Evolutionary conservation across 106 monocot species (phyloP).

Genomic region (Gastrodia elata): DNA sequence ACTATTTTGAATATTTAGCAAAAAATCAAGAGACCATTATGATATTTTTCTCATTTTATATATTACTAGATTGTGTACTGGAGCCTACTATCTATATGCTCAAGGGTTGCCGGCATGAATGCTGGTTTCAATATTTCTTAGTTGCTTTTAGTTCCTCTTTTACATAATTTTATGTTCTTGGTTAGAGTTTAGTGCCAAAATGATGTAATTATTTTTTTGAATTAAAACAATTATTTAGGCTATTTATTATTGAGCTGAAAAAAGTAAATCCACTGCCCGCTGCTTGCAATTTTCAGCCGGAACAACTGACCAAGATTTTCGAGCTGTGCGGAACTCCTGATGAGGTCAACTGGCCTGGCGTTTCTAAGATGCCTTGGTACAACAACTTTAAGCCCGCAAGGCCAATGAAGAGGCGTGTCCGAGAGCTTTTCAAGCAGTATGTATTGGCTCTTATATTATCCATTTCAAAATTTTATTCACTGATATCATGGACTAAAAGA

Average conservation of each 20-base stretch:
- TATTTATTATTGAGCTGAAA: neutral
- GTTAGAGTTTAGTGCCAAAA: too few species aligned
- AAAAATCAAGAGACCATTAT: too few species aligned
- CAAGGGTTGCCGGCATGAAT: too few species aligned
- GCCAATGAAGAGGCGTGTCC: conserved; percentile 73
- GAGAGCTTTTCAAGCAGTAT: conserved; percentile 89
- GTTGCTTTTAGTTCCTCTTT: too few species aligned
- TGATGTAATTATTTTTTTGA: too few species aligned
- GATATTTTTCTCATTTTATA: too few species aligned
- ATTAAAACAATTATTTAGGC: too few species aligned
- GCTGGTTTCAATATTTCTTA: too few species aligned
- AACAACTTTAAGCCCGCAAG: conserved; percentile 83
- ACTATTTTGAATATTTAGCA: too few species aligned
- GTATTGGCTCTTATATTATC: neutral
- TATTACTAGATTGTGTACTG: too few species aligned
- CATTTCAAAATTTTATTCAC: neutral
- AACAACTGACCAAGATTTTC: conserved; percentile 85
- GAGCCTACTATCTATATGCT: too few species aligned
- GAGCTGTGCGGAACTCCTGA: conserved; percentile 97
- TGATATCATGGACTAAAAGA: neutral
- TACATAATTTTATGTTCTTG: too few species aligned
- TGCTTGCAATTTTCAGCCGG: conserved; percentile 55
- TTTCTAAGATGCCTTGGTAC: conserved; percentile 86
- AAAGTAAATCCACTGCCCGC: neutral
- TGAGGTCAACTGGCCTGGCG: conserved; percentile 91